Percentiles rank a stretch among this genome's conserved stretches.
phyloP scores from a whole-genome alignment of 768 basidiomycete genomes.

The Tricholoma saponaceum region DNA sequence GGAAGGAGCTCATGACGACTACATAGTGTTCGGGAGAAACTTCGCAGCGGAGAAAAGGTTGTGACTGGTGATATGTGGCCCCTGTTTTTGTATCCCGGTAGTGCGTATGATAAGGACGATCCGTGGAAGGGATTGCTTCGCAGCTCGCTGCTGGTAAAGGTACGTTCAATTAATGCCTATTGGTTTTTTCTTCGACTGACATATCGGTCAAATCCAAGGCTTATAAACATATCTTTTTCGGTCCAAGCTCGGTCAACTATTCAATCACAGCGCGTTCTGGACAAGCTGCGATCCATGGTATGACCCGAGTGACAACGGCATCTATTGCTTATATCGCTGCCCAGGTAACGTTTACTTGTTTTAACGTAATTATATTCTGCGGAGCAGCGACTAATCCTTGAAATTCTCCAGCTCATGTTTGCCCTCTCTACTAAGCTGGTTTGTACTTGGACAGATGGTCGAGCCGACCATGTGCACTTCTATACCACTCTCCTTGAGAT shows the following conservation, averaged over 20 bases:
- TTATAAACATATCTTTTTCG: slow-evolving; percentile 8
- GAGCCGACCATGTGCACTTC: background rate
- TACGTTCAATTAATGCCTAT: slow-evolving; percentile 1
- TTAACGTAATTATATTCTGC: background rate
- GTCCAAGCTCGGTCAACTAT: background rate
- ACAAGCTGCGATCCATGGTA: slow-evolving; percentile 9
- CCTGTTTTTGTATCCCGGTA: slow-evolving; percentile 16
- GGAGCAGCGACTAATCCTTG: background rate
- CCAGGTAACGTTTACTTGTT: slow-evolving; percentile 2
- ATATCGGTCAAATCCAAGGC: background rate
- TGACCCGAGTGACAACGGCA: slow-evolving; percentile 8
- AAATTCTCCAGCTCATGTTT: background rate
- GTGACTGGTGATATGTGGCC: slow-evolving; percentile 20
- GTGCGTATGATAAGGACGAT: slow-evolving; percentile 16
- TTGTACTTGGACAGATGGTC: background rate
- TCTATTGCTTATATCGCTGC: slow-evolving; percentile 13
- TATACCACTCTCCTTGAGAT: background rate
- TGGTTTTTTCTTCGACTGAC: background rate
- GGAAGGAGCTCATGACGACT: too few species aligned
- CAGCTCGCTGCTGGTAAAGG: slow-evolving; percentile 16
- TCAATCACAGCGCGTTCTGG: slow-evolving; percentile 2
- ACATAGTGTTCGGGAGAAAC: background rate
- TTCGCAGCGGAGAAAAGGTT: slow-evolving; percentile 6
- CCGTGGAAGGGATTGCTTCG: slow-evolving; percentile 21
- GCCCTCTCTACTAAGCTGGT: background rate